Evolutionary conservation across 2,329 filamentous ascomycete genomes (phyloP).

Genomic region (Pestalotiopsis fici): DNA sequence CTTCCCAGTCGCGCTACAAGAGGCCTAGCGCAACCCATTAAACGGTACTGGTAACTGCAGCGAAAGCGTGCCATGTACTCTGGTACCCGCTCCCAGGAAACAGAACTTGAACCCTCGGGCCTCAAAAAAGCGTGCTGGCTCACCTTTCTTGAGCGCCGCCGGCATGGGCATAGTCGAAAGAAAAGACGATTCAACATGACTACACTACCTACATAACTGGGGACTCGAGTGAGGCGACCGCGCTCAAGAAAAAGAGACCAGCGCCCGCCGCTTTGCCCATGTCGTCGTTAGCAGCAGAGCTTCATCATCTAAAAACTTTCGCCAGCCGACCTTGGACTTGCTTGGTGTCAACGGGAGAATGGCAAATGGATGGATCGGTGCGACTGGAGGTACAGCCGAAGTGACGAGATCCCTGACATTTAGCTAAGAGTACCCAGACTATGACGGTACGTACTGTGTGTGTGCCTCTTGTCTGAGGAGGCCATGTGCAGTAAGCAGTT

Average conservation of each 20-base stretch:
- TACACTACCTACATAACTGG: slow-evolving; percentile 4
- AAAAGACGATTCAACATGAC: not conserved
- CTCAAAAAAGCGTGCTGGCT: not conserved
- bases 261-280: slow-evolving; percentile 4
- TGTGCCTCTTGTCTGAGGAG: not conserved
- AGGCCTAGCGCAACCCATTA: slow-evolving; percentile 6
- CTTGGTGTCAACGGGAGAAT: not conserved
- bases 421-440: not conserved
- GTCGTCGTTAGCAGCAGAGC: slow-evolving; percentile 4
- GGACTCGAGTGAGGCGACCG: slow-evolving; percentile 7
- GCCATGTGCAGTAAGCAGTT: not conserved
- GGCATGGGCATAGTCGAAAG: not conserved
- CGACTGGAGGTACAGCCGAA: not conserved
- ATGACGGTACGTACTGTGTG: not conserved
- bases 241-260: not conserved
- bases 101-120: not conserved
- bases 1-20: slow-evolving; percentile 4
- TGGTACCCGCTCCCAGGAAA: not conserved
- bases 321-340: not conserved
- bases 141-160: not conserved
- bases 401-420: not conserved
- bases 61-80: not conserved
- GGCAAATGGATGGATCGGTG: not conserved
- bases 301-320: slow-evolving; percentile 4
- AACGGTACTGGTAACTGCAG: slow-evolving; percentile 3